phyloP scores from a whole-genome alignment of 768 basidiomycete genomes.

The Suillus luteus region DNA sequence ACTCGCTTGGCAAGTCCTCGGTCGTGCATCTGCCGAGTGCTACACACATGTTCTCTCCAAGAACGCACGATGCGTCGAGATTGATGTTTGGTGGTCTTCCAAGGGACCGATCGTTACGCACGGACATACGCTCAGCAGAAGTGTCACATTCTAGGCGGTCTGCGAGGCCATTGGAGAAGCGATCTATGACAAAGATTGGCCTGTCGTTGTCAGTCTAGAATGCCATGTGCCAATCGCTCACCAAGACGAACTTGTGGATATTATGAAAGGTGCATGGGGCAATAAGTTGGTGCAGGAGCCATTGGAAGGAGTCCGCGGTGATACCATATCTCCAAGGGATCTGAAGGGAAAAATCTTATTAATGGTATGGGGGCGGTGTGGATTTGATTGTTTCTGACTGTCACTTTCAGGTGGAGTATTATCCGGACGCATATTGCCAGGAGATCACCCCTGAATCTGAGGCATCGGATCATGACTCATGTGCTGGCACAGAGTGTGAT shows the following conservation, averaged over 20 bases:
- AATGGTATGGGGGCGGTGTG: conserved; percentile 43
- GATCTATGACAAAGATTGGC: conserved; percentile 46
- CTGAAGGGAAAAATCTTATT: conserved; percentile 56
- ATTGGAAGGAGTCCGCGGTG: conserved; percentile 40
- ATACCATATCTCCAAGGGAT: conserved; percentile 44
- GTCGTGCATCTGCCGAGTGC: conserved; percentile 50
- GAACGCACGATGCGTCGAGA: conserved; percentile 61
- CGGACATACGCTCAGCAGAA: conserved; percentile 57
- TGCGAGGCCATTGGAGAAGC: conserved; percentile 50
- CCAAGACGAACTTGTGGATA: conserved; percentile 54
- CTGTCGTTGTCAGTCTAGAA: conserved; percentile 61
- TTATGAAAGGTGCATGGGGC: conserved; percentile 55
- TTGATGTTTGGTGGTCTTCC: conserved; percentile 64
- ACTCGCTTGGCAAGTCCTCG: conserved; percentile 56
- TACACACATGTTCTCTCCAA: conserved; percentile 58
- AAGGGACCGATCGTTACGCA: conserved; percentile 61
- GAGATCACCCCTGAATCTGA: conserved; percentile 7
- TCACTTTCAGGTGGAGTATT: conserved; percentile 53
- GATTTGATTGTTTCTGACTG: neutral
- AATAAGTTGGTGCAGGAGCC: conserved; percentile 45
- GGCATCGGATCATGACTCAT: conserved; percentile 9
- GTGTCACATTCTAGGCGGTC: conserved; percentile 52
- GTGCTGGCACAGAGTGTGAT: conserved; percentile 11
- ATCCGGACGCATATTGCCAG: conserved; percentile 32
- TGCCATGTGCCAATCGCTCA: conserved; percentile 56